A percentile compares a stretch with the other conserved stretches of the same genome.
These are phyloP conservation scores for Adansonia gregorii DNA, from an alignment of 441 rosid genomes.

Conservation along the genomic window DNA sequence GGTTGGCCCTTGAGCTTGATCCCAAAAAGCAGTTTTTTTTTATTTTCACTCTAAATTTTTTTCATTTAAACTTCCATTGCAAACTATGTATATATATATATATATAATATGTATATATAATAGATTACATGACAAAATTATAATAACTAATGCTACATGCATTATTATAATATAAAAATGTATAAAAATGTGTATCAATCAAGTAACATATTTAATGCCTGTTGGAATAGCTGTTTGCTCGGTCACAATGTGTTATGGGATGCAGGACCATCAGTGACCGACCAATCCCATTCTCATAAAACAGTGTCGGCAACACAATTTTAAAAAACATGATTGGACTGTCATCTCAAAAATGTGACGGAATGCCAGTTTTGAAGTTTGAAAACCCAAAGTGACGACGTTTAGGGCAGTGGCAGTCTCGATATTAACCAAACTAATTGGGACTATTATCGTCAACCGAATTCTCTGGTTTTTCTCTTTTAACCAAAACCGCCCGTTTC, in stretches of 20 bases:
- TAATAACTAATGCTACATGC: neutral
- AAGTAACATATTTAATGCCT: neutral
- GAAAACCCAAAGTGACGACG: neutral
- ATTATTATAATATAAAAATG: no score
- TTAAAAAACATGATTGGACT: neutral
- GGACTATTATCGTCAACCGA: slow-evolving; percentile 26
- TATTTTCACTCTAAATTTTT: neutral
- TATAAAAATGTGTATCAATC: neutral
- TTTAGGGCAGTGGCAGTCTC: slow-evolving; percentile 37
- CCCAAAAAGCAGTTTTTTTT: neutral
- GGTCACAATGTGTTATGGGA: neutral
- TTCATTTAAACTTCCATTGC: neutral
- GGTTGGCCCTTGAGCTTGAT: no score
- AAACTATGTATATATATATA: neutral
- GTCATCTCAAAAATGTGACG: neutral
- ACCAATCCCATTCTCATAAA: neutral
- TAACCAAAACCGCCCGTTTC: slow-evolving; percentile 25
- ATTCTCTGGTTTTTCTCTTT: neutral
- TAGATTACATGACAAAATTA: neutral
- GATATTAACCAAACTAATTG: slow-evolving; percentile 34
- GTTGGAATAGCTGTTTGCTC: neutral
- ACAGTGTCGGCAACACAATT: neutral
- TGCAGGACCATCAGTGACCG: neutral
- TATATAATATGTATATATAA: neutral
- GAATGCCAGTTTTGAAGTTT: neutral